phyloP scores from a whole-genome alignment of 2,329 filamentous ascomycete species.

The Hypoxylon sp. region DNA sequence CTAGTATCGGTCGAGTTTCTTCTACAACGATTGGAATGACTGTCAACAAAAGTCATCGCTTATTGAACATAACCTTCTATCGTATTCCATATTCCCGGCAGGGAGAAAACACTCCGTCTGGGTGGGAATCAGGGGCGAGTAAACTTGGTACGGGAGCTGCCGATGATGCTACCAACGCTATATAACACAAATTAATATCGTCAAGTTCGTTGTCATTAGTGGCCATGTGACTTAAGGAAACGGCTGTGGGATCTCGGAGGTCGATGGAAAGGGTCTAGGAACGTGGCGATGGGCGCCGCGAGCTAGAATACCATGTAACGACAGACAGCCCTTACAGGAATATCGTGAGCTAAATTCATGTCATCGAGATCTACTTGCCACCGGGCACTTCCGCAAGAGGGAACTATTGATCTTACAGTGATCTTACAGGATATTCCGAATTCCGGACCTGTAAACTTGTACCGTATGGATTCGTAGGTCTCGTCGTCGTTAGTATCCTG shows the following conservation, averaged over 20 bases:
- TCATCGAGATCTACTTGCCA: constrained; percentile 6
- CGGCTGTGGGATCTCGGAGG: neutral
- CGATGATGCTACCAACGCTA: constrained; percentile 20
- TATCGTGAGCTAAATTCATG: constrained; percentile 17
- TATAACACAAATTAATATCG: constrained; percentile 20
- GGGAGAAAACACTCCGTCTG: neutral
- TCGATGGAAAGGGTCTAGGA: constrained; percentile 16
- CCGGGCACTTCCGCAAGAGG: constrained; percentile 16
- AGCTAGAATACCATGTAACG: constrained; percentile 7
- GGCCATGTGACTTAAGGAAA: constrained; percentile 28
- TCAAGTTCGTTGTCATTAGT: constrained; percentile 8
- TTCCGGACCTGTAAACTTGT: constrained; percentile 21
- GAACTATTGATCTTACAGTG: neutral
- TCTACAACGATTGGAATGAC: neutral
- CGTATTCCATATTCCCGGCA: neutral
- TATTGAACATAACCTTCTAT: constrained; percentile 2
- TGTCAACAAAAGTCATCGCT: neutral
- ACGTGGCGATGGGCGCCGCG: constrained; percentile 21
- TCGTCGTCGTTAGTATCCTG: constrained; percentile 17
- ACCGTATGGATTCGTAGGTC: constrained; percentile 21
- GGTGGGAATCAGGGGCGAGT: constrained; percentile 4
- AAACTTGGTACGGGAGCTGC: constrained; percentile 26
- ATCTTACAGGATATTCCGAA: constrained; percentile 15
- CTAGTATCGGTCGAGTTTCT: neutral
- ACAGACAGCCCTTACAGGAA: constrained; percentile 6